phyloP scores from a whole-genome alignment of 2,329 filamentous ascomycete species.

The Apiospora rasikravindrae region DNA sequence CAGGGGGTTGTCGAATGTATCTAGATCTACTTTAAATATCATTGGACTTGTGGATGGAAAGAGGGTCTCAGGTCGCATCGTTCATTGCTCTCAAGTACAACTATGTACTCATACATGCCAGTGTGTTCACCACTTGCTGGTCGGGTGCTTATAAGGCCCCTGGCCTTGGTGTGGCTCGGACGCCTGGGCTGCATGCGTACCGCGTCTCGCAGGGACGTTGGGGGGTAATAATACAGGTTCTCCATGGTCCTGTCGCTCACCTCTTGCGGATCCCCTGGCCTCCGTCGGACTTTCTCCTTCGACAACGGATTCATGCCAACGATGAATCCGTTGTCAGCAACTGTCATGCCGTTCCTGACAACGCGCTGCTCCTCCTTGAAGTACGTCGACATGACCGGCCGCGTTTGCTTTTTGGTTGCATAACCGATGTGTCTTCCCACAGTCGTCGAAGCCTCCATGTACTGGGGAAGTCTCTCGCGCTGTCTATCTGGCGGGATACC shows the following conservation, averaged over 20 bases:
- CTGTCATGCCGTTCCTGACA: too few relatives aligned
- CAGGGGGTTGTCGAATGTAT: too few relatives aligned
- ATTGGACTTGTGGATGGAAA: too few relatives aligned
- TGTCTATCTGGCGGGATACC: neutral
- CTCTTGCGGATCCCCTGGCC: neutral
- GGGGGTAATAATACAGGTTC: neutral
- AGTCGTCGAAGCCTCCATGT: neutral
- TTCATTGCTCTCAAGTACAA: too few relatives aligned
- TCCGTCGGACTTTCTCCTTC: neutral
- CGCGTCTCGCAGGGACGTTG: neutral
- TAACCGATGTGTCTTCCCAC: neutral
- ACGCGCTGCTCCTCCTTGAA: too few relatives aligned
- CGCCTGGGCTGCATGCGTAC: neutral
- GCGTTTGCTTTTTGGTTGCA: too few relatives aligned
- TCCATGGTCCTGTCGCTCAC: neutral
- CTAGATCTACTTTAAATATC: too few relatives aligned
- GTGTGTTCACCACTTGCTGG: too few relatives aligned
- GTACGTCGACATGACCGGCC: too few relatives aligned
- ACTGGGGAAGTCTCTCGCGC: neutral
- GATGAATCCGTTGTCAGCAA: neutral
- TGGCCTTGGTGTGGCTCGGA: neutral
- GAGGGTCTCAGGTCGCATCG: too few relatives aligned
- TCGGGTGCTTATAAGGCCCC: neutral
- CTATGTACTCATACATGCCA: too few relatives aligned
- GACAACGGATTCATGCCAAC: neutral